A percentile compares a stretch with the other conserved stretches of the same genome.
Conservation (phyloP, 1,139 yeast species). For the Hansenula sp. region DNA sequence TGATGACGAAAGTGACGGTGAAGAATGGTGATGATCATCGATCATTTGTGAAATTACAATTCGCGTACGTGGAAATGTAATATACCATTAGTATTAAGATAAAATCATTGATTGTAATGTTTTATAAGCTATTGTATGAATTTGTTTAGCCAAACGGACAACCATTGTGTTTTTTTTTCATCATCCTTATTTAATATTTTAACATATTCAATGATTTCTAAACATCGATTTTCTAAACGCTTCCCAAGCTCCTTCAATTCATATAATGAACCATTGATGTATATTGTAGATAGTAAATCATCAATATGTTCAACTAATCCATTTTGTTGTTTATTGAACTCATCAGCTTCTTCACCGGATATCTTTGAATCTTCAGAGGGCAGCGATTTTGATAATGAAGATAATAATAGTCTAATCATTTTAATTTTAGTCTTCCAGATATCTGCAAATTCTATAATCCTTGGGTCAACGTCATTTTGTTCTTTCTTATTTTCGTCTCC, state of each 20-base stretch:
- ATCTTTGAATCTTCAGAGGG: constrained; percentile 30
- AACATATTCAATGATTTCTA: constrained; percentile 14
- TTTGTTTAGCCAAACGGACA: constrained; percentile 19
- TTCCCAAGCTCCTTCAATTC: constrained; percentile 4
- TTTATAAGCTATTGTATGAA: constrained; percentile 6
- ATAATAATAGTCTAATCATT: constrained; percentile 48
- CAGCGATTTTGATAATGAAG: constrained; percentile 53
- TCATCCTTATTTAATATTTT: constrained; percentile 17
- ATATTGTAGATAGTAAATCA: constrained; percentile 29
- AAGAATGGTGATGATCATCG: constrained; percentile 44
- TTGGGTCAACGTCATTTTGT: constrained; percentile 25
- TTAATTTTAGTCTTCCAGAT: constrained; percentile 51
- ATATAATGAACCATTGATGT: constrained; percentile 22
- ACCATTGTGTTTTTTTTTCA: constrained; percentile 21
- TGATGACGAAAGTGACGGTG: constrained; percentile 82
- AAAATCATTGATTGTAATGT: background rate
- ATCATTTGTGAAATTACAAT: no score
- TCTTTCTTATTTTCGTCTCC: constrained; percentile 27
- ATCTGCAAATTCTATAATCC: constrained; percentile 38
- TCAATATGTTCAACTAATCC: constrained; percentile 28
- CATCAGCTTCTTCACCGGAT: constrained; percentile 23
- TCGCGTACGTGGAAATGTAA: no score
- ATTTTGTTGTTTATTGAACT: constrained; percentile 26
- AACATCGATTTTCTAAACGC: constrained; percentile 9
- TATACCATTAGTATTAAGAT: no score